Conservation (phyloP, 169 alveolate species). For the Cryptosporidium andersoni region DNA sequence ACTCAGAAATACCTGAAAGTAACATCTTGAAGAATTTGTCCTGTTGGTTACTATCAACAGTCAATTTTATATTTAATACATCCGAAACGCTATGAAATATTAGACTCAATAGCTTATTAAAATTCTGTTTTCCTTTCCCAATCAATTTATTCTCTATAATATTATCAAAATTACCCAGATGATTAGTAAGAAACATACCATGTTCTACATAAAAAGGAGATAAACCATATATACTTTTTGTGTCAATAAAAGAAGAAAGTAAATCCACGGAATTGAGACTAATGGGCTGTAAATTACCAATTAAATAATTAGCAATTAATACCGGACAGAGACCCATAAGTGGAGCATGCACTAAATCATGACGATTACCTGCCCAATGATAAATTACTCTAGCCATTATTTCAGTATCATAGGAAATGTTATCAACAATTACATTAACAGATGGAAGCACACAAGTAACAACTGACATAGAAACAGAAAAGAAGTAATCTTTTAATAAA, state of each 20-base stretch:
- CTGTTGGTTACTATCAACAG: too few relatives aligned
- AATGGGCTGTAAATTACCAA: background rate
- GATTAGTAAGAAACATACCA: background rate
- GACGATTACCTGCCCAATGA: slow-evolving; percentile 32
- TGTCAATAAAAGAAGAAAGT: background rate
- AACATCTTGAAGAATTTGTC: too few relatives aligned
- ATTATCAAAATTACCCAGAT: background rate
- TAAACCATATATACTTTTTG: slow-evolving; percentile 11
- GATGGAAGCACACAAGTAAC: slow-evolving; percentile 21
- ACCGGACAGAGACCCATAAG: slow-evolving; percentile 10
- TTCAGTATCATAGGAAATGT: background rate
- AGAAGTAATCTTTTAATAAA: slow-evolving; percentile 10
- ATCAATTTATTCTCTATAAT: slow-evolving; percentile 2
- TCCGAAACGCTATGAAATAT: too few relatives aligned
- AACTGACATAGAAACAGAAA: slow-evolving; percentile 11
- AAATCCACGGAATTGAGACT: background rate
- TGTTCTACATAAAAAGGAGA: background rate
- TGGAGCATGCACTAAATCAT: slow-evolving; percentile 45
- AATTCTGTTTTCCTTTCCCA: too few relatives aligned
- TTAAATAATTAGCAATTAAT: background rate
- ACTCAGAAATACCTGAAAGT: too few relatives aligned
- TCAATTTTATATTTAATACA: too few relatives aligned
- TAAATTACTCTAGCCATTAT: slow-evolving; percentile 4
- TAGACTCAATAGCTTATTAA: too few relatives aligned
- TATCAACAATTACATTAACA: slow-evolving; percentile 18